These are phyloP conservation scores for Anaeromyces robustus DNA, from an alignment of 192 early-diverging fungal genomes.

Conservation along the genomic window DNA sequence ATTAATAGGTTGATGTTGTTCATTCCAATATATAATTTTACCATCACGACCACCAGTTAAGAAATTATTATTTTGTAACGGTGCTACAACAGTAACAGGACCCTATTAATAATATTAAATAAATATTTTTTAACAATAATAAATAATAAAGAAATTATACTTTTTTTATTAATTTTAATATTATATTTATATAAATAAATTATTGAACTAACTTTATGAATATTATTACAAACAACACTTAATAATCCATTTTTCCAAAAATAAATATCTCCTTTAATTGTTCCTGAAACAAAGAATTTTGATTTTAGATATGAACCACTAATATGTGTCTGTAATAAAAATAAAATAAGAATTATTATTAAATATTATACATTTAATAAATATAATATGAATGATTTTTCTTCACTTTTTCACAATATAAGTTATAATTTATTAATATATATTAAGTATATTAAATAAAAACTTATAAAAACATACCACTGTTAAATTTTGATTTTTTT, in stretches of 20 bases:
- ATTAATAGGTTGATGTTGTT: not conserved
- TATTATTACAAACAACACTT: not conserved
- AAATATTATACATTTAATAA: too few species aligned
- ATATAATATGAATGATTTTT: too few species aligned
- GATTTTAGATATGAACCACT: not conserved
- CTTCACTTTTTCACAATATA: too few species aligned
- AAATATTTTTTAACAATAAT: too few species aligned
- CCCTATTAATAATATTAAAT: too few species aligned
- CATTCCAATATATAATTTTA: not conserved
- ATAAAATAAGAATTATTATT: too few species aligned
- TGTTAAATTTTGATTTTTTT: not conserved
- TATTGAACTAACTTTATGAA: not conserved
- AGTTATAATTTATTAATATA: too few species aligned
- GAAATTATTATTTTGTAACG: not conserved
- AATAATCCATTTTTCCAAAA: not conserved
- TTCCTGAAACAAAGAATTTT: not conserved
- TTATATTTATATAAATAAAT: too few species aligned
- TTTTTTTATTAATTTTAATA: too few species aligned
- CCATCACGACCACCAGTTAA: not conserved
- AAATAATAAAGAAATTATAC: too few species aligned
- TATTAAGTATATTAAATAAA: too few species aligned
- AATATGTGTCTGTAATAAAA: not conserved
- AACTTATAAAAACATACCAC: not conserved
- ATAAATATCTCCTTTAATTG: not conserved
- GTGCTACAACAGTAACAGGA: not conserved